Evolutionary conservation across 2,329 filamentous ascomycete genomes (phyloP).

Genomic region (Ceratocystis diversiconidia): DNA sequence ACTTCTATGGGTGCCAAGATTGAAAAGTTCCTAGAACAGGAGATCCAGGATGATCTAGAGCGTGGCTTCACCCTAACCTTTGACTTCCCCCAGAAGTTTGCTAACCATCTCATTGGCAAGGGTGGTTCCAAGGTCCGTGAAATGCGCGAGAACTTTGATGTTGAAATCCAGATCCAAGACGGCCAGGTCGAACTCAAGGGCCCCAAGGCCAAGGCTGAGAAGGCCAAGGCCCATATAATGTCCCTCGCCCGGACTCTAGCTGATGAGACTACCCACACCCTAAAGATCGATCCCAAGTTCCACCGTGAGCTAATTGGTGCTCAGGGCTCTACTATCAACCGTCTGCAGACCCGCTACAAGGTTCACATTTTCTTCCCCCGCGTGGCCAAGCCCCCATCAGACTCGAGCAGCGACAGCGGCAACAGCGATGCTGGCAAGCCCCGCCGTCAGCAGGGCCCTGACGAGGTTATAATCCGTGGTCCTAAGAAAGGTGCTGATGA

Average conservation of each 20-base stretch:
- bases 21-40: conserved; percentile 65
- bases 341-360: conserved; percentile 80
- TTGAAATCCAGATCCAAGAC: conserved; percentile 76
- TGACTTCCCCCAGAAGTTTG: conserved; percentile 88
- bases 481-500: conserved; percentile 87
- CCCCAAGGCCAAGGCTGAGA: conserved; percentile 84
- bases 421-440: conserved; percentile 50
- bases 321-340: conserved; percentile 76
- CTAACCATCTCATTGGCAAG: conserved; percentile 67
- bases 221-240: conserved; percentile 68
- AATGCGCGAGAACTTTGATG: conserved; percentile 51
- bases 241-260: conserved; percentile 69
- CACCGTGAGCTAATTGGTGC: conserved; percentile 88
- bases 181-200: conserved; percentile 93
- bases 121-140: conserved; percentile 52
- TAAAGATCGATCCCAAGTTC: conserved; percentile 88
- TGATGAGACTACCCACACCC: conserved; percentile 72
- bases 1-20: conserved; percentile 60
- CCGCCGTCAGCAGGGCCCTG: conserved; percentile 58
- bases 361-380: conserved; percentile 91
- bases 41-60: conserved; percentile 86
- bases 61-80: conserved; percentile 75
- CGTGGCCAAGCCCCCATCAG: conserved; percentile 37
- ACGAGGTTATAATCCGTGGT: conserved; percentile 83
- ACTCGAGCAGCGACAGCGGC: conserved; percentile 52